Conservation (phyloP, 2,329 filamentous ascomycete genomes). For the Alternaria metachromatica region DNA sequence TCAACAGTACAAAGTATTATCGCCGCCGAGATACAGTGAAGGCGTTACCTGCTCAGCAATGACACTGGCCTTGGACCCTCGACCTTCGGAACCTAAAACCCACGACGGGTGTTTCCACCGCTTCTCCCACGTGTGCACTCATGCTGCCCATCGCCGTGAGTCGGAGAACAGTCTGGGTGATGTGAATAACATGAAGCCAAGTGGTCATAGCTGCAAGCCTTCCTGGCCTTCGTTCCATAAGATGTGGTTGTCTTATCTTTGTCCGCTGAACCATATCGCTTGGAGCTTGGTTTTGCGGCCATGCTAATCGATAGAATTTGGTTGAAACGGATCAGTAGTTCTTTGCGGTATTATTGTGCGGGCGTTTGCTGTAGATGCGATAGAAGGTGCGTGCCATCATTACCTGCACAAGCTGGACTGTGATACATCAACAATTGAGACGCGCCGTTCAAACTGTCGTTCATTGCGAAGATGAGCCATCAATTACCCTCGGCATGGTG, state of each 20-base stretch:
- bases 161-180: neutral
- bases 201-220: neutral
- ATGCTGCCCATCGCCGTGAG: slow-evolving; percentile 2
- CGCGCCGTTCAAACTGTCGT: neutral
- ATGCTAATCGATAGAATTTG: neutral
- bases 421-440: no score
- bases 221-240: neutral
- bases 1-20: neutral
- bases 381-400: neutral
- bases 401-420: neutral
- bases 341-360: neutral
- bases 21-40: neutral
- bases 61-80: neutral
- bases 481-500: neutral
- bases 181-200: neutral
- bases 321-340: neutral
- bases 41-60: neutral
- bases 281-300: neutral
- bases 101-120: neutral
- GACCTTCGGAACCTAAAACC: slow-evolving; percentile 7
- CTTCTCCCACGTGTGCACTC: neutral
- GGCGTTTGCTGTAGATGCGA: neutral
- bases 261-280: neutral
- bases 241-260: neutral
- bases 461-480: neutral